These are phyloP conservation scores for Hypholoma fasciculare DNA, from an alignment of 768 basidiomycete genomes.

Conservation along the genomic window DNA sequence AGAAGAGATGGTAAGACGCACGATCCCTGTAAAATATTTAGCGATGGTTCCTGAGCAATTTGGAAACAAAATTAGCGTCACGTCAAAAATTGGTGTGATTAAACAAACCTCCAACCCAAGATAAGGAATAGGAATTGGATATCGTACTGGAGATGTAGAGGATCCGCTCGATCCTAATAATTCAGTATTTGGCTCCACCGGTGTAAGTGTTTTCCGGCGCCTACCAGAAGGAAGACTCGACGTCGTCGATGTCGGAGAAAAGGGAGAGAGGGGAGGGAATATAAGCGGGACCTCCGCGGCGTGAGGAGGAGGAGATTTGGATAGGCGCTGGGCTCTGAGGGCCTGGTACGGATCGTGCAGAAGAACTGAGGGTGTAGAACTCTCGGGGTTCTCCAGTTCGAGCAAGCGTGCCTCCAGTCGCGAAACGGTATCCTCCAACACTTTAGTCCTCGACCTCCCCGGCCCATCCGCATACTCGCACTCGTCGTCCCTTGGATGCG, in stretches of 20 bases:
- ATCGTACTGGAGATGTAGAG: slow-evolving; percentile 38
- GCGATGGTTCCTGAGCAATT: slow-evolving; percentile 37
- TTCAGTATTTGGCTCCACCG: slow-evolving; percentile 37
- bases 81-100: not conserved
- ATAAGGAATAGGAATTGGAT: slow-evolving; percentile 34
- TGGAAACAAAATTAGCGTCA: not conserved
- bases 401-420: slow-evolving; percentile 56
- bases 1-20: slow-evolving; percentile 20
- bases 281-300: slow-evolving; percentile 29
- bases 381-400: slow-evolving; percentile 56
- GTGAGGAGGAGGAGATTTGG: slow-evolving; percentile 33
- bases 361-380: slow-evolving; percentile 44
- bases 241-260: slow-evolving; percentile 43
- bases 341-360: slow-evolving; percentile 51
- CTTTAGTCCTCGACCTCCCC: slow-evolving; percentile 57
- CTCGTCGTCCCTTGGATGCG: slow-evolving; percentile 60
- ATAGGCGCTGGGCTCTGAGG: slow-evolving; percentile 29
- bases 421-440: slow-evolving; percentile 58
- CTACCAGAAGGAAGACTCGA: slow-evolving; percentile 50
- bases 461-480: slow-evolving; percentile 73
- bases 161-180: slow-evolving; percentile 44
- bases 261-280: slow-evolving; percentile 36
- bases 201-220: slow-evolving; percentile 38
- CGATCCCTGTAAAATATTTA: slow-evolving; percentile 36
- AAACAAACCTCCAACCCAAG: slow-evolving; percentile 39